Evolutionary conservation across 2,329 filamentous ascomycete species (phyloP).

Genomic region (Fusarium subtropicale): DNA sequence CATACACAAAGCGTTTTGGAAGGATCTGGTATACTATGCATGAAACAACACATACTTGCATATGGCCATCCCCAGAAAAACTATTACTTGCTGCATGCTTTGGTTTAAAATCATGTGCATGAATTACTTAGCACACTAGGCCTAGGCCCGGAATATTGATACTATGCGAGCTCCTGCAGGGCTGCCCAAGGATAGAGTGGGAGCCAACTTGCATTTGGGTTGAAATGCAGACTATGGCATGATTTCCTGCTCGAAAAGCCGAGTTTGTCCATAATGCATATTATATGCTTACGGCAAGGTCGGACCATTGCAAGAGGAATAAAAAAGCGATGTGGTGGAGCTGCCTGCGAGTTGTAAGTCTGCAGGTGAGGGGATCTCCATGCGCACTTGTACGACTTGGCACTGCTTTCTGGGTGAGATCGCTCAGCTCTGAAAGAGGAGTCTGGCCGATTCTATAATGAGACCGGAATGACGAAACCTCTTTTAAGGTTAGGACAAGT

Average conservation of each 20-base stretch:
- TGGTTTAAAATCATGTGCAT: slow-evolving; percentile 20
- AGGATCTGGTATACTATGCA: slow-evolving; percentile 7
- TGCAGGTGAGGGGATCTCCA: not conserved
- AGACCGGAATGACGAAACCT: not conserved
- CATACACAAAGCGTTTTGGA: slow-evolving; percentile 1
- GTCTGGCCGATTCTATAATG: not conserved
- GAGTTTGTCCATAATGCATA: not conserved
- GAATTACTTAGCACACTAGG: not conserved
- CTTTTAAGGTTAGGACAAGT: not conserved
- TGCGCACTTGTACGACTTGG: slow-evolving; percentile 4
- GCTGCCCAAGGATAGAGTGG: slow-evolving; percentile 19
- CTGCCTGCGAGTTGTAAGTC: slow-evolving; percentile 1
- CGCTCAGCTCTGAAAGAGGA: not conserved
- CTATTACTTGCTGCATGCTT: slow-evolving; percentile 4
- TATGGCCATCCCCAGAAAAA: slow-evolving; percentile 4
- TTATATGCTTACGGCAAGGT: not conserved
- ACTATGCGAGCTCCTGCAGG: slow-evolving; percentile 21
- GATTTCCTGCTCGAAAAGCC: slow-evolving; percentile 1
- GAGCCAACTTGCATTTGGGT: slow-evolving; percentile 11
- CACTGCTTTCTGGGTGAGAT: not conserved
- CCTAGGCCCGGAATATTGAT: not conserved
- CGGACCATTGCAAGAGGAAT: not conserved
- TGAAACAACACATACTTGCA: slow-evolving; percentile 26
- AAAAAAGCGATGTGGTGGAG: not conserved
- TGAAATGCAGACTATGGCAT: slow-evolving; percentile 9